Conservation (phyloP, 2,329 filamentous ascomycete species). For the Pyrenophora tritici-repentis region DNA sequence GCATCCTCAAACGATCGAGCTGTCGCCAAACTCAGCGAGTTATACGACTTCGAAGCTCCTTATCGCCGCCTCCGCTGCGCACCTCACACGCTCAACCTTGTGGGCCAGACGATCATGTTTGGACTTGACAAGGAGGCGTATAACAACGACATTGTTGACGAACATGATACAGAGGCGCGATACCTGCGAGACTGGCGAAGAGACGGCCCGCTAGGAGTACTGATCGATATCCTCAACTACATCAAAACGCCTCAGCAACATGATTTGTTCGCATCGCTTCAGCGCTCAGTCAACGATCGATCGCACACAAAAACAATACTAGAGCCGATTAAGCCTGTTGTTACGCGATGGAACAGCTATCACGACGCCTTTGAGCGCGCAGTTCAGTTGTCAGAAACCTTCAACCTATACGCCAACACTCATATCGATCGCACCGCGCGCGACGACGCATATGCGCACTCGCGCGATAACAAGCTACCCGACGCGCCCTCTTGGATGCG, state of each 20-base stretch:
- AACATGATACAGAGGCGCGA: too few relatives aligned
- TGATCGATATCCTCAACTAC: neutral
- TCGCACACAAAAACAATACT: neutral
- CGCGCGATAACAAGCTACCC: neutral
- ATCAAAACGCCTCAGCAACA: constrained; percentile 8
- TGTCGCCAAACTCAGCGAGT: too few relatives aligned
- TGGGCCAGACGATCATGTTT: neutral
- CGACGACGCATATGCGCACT: neutral
- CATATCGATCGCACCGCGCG: neutral
- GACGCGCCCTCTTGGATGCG: neutral
- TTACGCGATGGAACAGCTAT: neutral
- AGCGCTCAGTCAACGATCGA: neutral
- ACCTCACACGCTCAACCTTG: neutral
- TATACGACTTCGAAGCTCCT: neutral
- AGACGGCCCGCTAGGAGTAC: neutral
- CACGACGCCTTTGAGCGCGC: constrained; percentile 5
- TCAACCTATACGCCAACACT: neutral
- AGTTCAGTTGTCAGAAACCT: neutral
- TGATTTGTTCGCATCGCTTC: neutral
- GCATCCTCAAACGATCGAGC: neutral
- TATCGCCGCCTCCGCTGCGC: constrained; percentile 1
- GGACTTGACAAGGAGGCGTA: neutral
- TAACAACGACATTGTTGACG: neutral
- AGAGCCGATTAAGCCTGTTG: neutral
- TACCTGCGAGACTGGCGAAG: neutral